Evolutionary conservation across 2,329 filamentous ascomycete genomes (phyloP).

Genomic region (Fusarium equiseti): DNA sequence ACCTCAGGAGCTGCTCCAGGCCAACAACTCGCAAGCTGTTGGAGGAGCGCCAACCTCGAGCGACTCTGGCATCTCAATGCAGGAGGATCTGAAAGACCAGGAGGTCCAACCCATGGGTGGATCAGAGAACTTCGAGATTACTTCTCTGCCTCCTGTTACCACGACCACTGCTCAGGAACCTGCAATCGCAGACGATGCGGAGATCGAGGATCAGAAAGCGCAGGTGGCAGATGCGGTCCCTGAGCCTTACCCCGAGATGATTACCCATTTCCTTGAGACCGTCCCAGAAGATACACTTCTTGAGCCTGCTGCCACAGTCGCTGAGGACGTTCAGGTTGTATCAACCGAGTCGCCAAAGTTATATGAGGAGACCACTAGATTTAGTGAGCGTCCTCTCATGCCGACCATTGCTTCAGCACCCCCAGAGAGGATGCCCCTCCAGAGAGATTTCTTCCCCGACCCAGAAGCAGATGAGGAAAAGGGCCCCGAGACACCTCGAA

Average conservation of each 20-base stretch:
- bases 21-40: neutral
- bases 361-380: neutral
- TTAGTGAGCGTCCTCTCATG: slow-evolving; percentile 20
- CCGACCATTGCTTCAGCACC: slow-evolving; percentile 34
- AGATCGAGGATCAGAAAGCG: slow-evolving; percentile 14
- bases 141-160: neutral
- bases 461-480: slow-evolving; percentile 31
- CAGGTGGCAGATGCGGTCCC: slow-evolving; percentile 8
- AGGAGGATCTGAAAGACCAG: slow-evolving; percentile 35
- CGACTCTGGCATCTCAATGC: slow-evolving; percentile 43
- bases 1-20: neutral
- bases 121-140: slow-evolving; percentile 16
- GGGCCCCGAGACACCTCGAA: slow-evolving; percentile 23
- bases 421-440: slow-evolving; percentile 30
- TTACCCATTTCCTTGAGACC: slow-evolving; percentile 34
- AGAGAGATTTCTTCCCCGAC: slow-evolving; percentile 23
- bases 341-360: slow-evolving; percentile 11
- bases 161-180: neutral
- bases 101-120: slow-evolving; percentile 5
- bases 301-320: slow-evolving; percentile 20
- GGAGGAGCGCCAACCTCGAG: slow-evolving; percentile 28
- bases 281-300: slow-evolving; percentile 39
- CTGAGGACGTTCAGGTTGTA: slow-evolving; percentile 9
- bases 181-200: neutral
- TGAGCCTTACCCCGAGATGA: slow-evolving; percentile 20